Base-by-base conservation (phyloP, 2,329 filamentous ascomycete genomes). In the Penicillium aurantiogriseum region DNA sequence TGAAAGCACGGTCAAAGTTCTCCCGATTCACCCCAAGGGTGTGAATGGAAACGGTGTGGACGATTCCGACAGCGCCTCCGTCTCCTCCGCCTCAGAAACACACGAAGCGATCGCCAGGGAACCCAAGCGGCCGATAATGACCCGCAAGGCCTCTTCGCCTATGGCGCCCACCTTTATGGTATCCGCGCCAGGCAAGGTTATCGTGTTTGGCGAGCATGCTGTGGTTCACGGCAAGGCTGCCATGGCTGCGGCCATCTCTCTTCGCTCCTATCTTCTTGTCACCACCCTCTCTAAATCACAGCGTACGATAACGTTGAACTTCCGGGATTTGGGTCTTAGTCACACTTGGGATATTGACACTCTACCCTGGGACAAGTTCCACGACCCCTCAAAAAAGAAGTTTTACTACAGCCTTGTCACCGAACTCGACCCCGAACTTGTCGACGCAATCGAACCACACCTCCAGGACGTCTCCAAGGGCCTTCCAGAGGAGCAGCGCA, bases 191-290 rank as follows among this genome's bases (percentile, higher is more conserved):
- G 95, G 93, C 63, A 99, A 99, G 75, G 94, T 97, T 71, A 99
- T 99, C 74, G 91, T 97, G 52, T 97, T 93, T 77, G 94, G 94
- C 65, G 94, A 99, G 76, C 94, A 99, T 79, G 90, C 94, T 2
- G 94, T 97, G n/a, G 94, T 99, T 21, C 87, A 99, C 71, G 92
- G 92, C 71, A 97, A 97, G 88, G 87, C 92, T 65, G 93, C 94
- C 57, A 93, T 99, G 75, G 94, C 94, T 51, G 95, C 94, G 25
- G 88, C 94, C 31, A 95, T 99, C 58, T 96, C 94, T 29, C 84
- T 99, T 29, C 89, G 94, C 66, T 97, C 94, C 44, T 99, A 97
- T 74, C 89, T 99, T 49, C 92, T 96, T 69, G 93, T 97, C 71
- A 96, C 92, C 17, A 90, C 93, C 15, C 85, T 96, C 46, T 95